Evolutionary conservation across 768 basidiomycete genomes (phyloP), one percentile per base, ranked within the genome.

Genomic region (Kockovaella imperatae): DNA sequence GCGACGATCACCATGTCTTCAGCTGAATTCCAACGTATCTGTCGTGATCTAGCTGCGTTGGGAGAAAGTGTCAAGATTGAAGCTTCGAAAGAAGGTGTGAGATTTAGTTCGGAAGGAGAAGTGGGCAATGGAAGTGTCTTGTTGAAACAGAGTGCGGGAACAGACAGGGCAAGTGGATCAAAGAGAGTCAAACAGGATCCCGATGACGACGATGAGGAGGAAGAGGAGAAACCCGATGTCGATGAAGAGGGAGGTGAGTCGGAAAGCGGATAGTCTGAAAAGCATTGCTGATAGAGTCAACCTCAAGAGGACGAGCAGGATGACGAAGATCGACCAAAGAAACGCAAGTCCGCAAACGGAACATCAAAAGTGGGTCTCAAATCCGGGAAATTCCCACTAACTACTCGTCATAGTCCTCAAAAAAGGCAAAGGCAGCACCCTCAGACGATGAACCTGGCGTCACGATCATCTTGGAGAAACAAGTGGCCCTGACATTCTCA

Each of bases 31-130:
- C 73, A 82, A 23, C 82, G 91, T 44, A 96, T 99, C 67, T 88
- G 93, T 41, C 82, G 87, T 43, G 93, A 99, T 70, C 78, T 97
- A 20, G 81, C 83, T 5, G 79, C 80, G 45, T 79, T 99, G 7
- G 93, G 95, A 49, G 95, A 99, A 75, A 83, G 80, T 42, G 91
- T 97, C 36, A 83, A 87, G 35, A 93, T 99, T 68, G 93, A 97
- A 59, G 88, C 95, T 32, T 80, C 80, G 52, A 96, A 97, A 68
- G 93, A 97, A 64, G 95, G 95, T 41, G 84, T 96, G 5, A 78
- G 89, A 24, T 99, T 99, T 69, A 79, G 82, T 15, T 80, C 82
- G 42, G 95, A 97, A 28, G 95, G 95, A 35, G 95, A 99, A 73
- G 80, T 88, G 2, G 93, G 93, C 10, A 89, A 87, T 54, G 91